Evolutionary conservation across 1,139 yeast species (phyloP).

Genomic region (Spathaspora jeffriesii): DNA sequence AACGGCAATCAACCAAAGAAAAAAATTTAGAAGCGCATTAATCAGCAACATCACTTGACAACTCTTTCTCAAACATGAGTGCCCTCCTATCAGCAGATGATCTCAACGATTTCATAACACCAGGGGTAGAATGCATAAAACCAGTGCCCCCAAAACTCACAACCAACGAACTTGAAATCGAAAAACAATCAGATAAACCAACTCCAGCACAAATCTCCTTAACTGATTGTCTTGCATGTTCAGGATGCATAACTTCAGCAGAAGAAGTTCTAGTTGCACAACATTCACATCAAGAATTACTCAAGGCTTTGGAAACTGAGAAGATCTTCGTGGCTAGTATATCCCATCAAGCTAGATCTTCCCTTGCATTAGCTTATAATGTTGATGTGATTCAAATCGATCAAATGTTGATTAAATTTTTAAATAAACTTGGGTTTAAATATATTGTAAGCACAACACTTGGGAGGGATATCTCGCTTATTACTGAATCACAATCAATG

Average conservation of each 20-base stretch:
- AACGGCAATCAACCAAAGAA: neutral
- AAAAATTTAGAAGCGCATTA: neutral
- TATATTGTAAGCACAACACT: conserved; percentile 84
- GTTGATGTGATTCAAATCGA: conserved; percentile 60
- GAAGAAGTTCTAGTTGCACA: conserved; percentile 91
- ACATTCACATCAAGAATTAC: conserved; percentile 82
- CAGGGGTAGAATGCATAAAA: conserved; percentile 93
- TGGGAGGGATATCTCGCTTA: conserved; percentile 72
- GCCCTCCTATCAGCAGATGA: conserved; percentile 87
- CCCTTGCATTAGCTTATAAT: conserved; percentile 70
- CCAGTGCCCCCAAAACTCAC: conserved; percentile 27
- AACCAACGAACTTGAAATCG: conserved; percentile 56
- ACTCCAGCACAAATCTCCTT: conserved; percentile 87
- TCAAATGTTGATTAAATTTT: conserved; percentile 53
- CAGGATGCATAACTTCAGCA: conserved; percentile 97
- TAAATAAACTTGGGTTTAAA: conserved; percentile 62
- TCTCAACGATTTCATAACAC: conserved; percentile 90
- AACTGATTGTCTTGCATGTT: conserved; percentile 94
- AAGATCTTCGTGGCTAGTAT: conserved; percentile 70
- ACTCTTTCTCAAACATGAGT: conserved; percentile 56
- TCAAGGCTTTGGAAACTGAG: conserved; percentile 51
- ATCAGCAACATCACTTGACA: neutral
- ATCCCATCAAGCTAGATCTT: conserved; percentile 85
- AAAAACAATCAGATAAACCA: conserved; percentile 70
- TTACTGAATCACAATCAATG: conserved; percentile 56